Evolutionary conservation across 805 yeast genomes (phyloP), one percentile per base, ranked within the genome.

Genomic region (Wickerhamomyces canadensis): DNA sequence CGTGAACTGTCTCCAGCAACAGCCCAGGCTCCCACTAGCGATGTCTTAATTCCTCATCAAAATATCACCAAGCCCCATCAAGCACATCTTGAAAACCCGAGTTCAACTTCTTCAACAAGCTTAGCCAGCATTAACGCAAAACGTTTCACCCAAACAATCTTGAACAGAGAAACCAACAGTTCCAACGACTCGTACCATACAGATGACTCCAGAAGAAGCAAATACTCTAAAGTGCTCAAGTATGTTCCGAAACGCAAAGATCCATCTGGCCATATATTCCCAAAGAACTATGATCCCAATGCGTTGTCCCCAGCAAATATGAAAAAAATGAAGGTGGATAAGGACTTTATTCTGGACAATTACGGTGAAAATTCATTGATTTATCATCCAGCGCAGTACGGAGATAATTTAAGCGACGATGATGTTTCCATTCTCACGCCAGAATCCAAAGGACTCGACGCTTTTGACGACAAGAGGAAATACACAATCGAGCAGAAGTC

Each of bases 321-420:
- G 9, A n/a, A 5, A 4, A 7, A 29, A 2, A 3, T 27, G 33
- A 29, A 24, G 12, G 16, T 3, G 17, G 8, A 9, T 8, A 23
- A 27, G 10, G 29, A 35, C 5, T 9, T 16, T 4, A 8, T 40
- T 15, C 11, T 43, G 19, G 12, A 23, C 6, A 19, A 11, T 8
- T 42, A 41, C 28, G 21, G 21, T 7, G 42, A 35, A 12, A 23
- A 27, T 14, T 41, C 51, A 3, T 22, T 17, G 3, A 28, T 44
- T 0, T 48, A 48, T 24, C 22, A 27, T 5, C 41, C 41, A 25
- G 38, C n/a, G 1, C 31, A 44, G 7, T 48, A 48, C 27, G 34
- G 37, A 4, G 34, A 34, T 13, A 23, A 28, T 2, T 31, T 43
- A 13, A 45, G 49, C 24, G 49, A 45, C 29, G 49, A 48, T 30